These are phyloP conservation scores for Secale cereale DNA, from an alignment of 176 grass and related monocot genomes.

Conservation along the genomic window DNA sequence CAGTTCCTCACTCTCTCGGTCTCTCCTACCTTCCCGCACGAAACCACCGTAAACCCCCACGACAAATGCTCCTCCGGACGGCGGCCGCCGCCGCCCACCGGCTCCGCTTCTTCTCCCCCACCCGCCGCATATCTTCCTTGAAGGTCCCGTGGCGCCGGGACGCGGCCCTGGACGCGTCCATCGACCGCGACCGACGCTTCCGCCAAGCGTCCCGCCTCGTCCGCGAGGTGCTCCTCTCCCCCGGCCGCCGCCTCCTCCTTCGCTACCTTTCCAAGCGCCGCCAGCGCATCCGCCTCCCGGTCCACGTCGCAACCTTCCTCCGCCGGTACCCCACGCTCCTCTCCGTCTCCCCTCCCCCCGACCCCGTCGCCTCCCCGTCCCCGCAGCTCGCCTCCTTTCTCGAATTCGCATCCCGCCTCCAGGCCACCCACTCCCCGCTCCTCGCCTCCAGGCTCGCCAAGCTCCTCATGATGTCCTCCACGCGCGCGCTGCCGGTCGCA, in stretches of 20 bases:
- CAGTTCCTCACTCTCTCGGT: neutral
- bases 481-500: constrained; percentile 48
- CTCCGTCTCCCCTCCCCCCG: constrained; percentile 43
- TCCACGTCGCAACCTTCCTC: constrained; percentile 67
- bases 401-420: constrained; percentile 32
- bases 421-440: constrained; percentile 35
- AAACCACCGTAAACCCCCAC: neutral
- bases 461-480: constrained; percentile 82
- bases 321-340: constrained; percentile 68
- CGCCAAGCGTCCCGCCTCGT: constrained; percentile 49
- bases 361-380: constrained; percentile 65
- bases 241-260: constrained; percentile 46
- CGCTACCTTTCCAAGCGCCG: constrained; percentile 84
- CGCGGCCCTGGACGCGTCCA: constrained; percentile 46
- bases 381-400: constrained; percentile 49
- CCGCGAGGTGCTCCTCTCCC: constrained; percentile 76
- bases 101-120: neutral
- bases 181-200: constrained; percentile 64
- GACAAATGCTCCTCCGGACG: constrained; percentile 16
- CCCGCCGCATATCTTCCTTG: constrained; percentile 38
- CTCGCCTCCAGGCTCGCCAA: constrained; percentile 68
- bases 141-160: constrained; percentile 80
- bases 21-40: neutral
- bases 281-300: constrained; percentile 49
- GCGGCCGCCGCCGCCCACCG: neutral